These are phyloP conservation scores for Primulina huaijiensis DNA, from an alignment of 257 asterid genomes.

Conservation along the genomic window DNA sequence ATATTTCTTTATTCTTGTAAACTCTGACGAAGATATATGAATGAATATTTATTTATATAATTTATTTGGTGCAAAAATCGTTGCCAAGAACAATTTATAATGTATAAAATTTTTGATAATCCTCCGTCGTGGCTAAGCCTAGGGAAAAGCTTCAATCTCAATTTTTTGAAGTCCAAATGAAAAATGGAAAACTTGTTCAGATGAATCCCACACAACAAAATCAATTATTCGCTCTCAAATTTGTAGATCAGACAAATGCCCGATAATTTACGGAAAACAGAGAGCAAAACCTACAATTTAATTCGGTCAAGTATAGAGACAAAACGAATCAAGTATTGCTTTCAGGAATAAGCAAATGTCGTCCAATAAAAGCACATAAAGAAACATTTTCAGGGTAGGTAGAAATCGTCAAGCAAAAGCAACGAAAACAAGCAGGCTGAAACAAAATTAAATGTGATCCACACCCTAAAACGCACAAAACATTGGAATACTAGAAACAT, in stretches of 20 bases:
- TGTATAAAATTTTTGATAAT: too few species aligned
- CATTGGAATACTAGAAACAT: neutral
- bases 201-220: neutral
- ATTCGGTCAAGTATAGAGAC: neutral
- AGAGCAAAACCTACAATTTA: constrained; percentile 4
- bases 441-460: constrained; percentile 6
- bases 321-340: neutral
- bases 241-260: neutral
- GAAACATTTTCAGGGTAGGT: neutral
- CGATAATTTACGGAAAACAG: neutral
- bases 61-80: neutral
- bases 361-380: neutral
- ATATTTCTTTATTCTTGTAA: neutral
- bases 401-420: neutral
- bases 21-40: neutral
- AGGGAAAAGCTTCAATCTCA: too few species aligned
- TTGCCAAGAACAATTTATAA: neutral
- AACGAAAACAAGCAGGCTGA: neutral
- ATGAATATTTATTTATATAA: neutral
- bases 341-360: neutral
- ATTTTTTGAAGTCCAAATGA: neutral
- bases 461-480: constrained; percentile 11
- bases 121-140: too few species aligned
- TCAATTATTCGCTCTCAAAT: too few species aligned
- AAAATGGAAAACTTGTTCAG: neutral